Evolutionary conservation across 768 basidiomycete species (phyloP).

Genomic region (Boletus sp.): DNA sequence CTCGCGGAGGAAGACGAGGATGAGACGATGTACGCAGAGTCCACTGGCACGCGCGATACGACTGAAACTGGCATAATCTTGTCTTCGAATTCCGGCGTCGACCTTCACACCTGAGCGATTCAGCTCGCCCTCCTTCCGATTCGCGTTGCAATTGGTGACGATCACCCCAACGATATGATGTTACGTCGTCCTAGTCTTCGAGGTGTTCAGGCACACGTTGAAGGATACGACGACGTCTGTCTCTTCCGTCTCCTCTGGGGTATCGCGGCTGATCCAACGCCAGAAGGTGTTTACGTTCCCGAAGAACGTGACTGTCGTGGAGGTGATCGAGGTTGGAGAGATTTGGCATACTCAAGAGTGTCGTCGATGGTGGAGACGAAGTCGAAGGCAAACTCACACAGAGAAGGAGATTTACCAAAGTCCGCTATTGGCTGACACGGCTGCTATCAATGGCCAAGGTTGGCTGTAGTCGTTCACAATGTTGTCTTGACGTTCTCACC

Average conservation of each 20-base stretch:
- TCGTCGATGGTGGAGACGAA: conserved; percentile 98
- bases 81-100: conserved; percentile 30
- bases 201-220: conserved; percentile 77
- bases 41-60: conserved; percentile 33
- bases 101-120: conserved; percentile 69
- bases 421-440: conserved; percentile 81
- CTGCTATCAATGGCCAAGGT: conserved; percentile 65
- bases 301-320: conserved; percentile 92
- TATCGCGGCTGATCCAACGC: conserved; percentile 61
- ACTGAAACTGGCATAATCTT: conserved; percentile 22
- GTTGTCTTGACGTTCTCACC: conserved; percentile 5
- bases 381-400: conserved; percentile 90
- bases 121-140: conserved; percentile 79
- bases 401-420: conserved; percentile 71
- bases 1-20: conserved; percentile 47
- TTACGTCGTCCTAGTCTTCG: conserved; percentile 68
- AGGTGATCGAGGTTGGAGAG: conserved; percentile 92
- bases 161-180: conserved; percentile 91
- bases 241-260: conserved; percentile 45
- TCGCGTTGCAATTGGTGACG: conserved; percentile 84
- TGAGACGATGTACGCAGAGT: conserved; percentile 39
- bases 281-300: conserved; percentile 90
- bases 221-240: conserved; percentile 49
- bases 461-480: conserved; percentile 11
- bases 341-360: conserved; percentile 95